Base-by-base conservation (phyloP, 2,329 filamentous ascomycete genomes). In the Eurotiales sp. region DNA sequence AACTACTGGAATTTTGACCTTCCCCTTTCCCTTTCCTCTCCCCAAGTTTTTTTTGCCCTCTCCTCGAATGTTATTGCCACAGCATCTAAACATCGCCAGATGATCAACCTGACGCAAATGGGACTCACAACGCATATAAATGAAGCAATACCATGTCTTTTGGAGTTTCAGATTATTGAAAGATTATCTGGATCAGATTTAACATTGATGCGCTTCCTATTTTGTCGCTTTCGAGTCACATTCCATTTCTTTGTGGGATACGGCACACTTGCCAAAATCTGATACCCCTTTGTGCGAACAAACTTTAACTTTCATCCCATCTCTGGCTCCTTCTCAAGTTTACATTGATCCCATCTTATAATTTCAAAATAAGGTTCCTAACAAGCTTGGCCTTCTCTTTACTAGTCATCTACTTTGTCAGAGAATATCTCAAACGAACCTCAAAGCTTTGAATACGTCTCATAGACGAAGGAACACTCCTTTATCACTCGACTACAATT, bases 401-500 rank as follows among this genome's bases (percentile, higher is more conserved):
- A 51, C 55, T 57, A 67, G 65, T 67, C 58, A 59, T 65, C 62
- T 69, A 67, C 54, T 19, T 67, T 40, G 46, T 67, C 25, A 55
- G 65, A 12, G 65, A 67, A 51, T 56, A 65, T 47, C 56, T 68
- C 48, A 64, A 70, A 48, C 66, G 67, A 44, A 22, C 62, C 62
- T 25, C 62, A 64, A 44, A 71, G 66, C 54, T 60, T 65, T 37
- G 68, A 61, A 62, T 17, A 21, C 5, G 8, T 19, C 34, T 21
- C 17, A 37, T 37, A 17, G 12, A 37, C n/a, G n/a, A n/a, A n/a
- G n/a, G n/a, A n/a, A n/a, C n/a, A n/a, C n/a, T n/a, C n/a, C n/a
- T n/a, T n/a, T n/a, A n/a, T n/a, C n/a, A n/a, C n/a, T n/a, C n/a
- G n/a, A n/a, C n/a, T n/a, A n/a, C n/a, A n/a, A n/a, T n/a, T n/a